These are phyloP conservation scores for Wickerhamiella hasegawae DNA, from an alignment of 805 yeast genomes.

Conservation along the genomic window DNA sequence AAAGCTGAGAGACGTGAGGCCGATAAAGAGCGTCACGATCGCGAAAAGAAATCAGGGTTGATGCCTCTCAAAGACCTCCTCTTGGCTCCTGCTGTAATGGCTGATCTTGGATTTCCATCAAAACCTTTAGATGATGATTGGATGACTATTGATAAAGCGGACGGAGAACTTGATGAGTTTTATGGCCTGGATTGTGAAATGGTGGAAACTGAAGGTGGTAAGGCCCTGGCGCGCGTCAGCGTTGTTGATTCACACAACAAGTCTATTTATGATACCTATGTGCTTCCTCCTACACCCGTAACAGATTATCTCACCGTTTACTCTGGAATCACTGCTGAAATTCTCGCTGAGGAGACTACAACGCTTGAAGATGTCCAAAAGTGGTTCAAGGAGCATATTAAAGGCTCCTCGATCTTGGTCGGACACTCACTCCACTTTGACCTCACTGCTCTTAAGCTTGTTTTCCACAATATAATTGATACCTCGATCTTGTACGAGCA, in stretches of 20 bases:
- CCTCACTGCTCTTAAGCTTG: slow-evolving; percentile 47
- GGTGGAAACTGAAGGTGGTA: slow-evolving; percentile 49
- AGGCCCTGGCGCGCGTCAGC: slow-evolving; percentile 64
- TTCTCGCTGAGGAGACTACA: slow-evolving; percentile 44
- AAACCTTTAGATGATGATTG: slow-evolving; percentile 25
- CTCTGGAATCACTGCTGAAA: slow-evolving; percentile 74
- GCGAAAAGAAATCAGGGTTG: neutral
- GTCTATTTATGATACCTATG: slow-evolving; percentile 53
- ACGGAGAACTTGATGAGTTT: too few species aligned
- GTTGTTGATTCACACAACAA: slow-evolving; percentile 43
- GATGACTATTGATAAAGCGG: too few species aligned
- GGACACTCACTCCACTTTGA: slow-evolving; percentile 90
- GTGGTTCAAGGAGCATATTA: slow-evolving; percentile 32
- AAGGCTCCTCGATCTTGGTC: slow-evolving; percentile 46
- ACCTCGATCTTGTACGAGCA: slow-evolving; percentile 63
- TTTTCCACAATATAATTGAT: slow-evolving; percentile 66
- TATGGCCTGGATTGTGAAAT: slow-evolving; percentile 91
- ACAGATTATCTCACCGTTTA: slow-evolving; percentile 67
- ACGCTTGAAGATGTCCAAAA: slow-evolving; percentile 53
- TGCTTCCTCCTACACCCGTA: slow-evolving; percentile 61
- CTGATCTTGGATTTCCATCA: slow-evolving; percentile 5
- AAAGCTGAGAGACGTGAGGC: slow-evolving; percentile 30
- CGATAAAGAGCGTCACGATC: slow-evolving; percentile 12
- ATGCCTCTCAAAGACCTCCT: slow-evolving; percentile 29
- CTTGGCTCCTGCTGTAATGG: slow-evolving; percentile 1